Evolutionary conservation across 164 flowering plant genomes (phyloP).

Genomic region (Aristolochia fimbriata): DNA sequence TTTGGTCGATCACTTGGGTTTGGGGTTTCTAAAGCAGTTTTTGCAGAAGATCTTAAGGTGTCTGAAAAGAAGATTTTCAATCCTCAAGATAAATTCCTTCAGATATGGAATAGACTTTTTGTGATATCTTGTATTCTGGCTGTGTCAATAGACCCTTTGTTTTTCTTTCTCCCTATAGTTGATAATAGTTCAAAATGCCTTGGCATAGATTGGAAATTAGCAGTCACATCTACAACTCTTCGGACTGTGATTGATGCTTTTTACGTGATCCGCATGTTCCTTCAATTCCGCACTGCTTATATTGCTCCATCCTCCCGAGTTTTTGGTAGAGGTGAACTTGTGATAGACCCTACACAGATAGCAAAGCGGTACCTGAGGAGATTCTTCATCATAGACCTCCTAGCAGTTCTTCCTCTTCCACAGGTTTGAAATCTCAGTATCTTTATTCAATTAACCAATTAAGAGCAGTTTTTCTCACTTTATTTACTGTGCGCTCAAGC

Average conservation of each 20-base stretch:
- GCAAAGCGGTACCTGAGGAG: constrained; percentile 72
- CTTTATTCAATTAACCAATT: background rate
- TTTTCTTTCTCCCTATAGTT: constrained; percentile 76
- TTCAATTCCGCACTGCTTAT: constrained; percentile 90
- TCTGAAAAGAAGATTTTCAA: constrained; percentile 70
- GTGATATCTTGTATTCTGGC: constrained; percentile 83
- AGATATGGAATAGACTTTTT: constrained; percentile 64
- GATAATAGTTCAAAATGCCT: constrained; percentile 38
- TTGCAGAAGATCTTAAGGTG: constrained; percentile 83
- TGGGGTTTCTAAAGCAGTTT: constrained; percentile 80
- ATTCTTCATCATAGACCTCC: constrained; percentile 74
- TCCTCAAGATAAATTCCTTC: constrained; percentile 85
- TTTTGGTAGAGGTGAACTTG: constrained; percentile 98
- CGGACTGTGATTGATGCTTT: constrained; percentile 71
- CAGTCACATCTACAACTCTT: constrained; percentile 51
- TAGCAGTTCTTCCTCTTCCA: constrained; percentile 83
- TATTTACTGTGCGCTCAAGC: background rate
- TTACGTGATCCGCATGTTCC: constrained; percentile 79
- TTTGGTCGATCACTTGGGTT: constrained; percentile 76
- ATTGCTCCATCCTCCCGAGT: constrained; percentile 98
- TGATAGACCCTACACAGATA: constrained; percentile 76
- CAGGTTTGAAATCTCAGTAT: constrained; percentile 41
- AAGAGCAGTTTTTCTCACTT: background rate
- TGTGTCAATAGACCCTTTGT: constrained; percentile 85
- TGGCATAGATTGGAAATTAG: constrained; percentile 58